Percentiles rank a stretch among this genome's conserved stretches.
phyloP scores from a whole-genome alignment of 108 stramenopile species.

The Mediolabrus comicus region DNA sequence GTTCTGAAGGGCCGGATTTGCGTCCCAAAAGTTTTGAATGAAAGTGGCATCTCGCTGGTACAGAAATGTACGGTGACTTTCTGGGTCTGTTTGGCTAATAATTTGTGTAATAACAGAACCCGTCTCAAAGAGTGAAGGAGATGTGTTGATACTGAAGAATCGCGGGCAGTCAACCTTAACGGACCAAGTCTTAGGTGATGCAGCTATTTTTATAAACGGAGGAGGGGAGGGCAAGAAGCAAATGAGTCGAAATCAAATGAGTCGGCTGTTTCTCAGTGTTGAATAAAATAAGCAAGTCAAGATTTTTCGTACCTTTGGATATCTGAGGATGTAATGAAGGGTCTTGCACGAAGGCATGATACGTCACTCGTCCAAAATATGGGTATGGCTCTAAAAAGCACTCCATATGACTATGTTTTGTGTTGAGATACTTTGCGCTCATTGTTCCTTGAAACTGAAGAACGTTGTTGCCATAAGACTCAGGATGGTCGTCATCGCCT shows the following conservation, averaged over 20 bases:
- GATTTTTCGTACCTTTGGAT: background rate
- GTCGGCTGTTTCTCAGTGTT: too few relatives aligned
- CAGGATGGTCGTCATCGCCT: background rate
- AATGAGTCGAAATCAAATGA: too few relatives aligned
- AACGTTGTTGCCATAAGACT: background rate
- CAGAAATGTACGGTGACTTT: background rate
- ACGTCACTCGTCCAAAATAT: slow-evolving; percentile 10
- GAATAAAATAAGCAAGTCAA: background rate
- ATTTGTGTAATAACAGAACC: slow-evolving; percentile 1
- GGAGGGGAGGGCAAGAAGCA: background rate
- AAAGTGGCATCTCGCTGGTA: background rate
- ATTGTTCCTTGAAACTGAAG: slow-evolving; percentile 13
- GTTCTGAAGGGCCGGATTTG: background rate
- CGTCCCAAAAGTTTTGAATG: background rate
- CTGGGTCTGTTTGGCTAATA: background rate
- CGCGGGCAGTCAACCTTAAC: slow-evolving; percentile 17
- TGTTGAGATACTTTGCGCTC: slow-evolving; percentile 11
- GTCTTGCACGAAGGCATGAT: background rate
- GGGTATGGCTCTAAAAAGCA: slow-evolving; percentile 13
- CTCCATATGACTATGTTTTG: slow-evolving; percentile 31
- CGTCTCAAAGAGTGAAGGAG: slow-evolving; percentile 18
- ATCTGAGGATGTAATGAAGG: background rate
- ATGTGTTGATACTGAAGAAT: slow-evolving; percentile 20
- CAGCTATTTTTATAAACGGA: background rate
- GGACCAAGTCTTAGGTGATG: background rate